These are phyloP conservation scores for Leptomonas pyrrhocoris DNA, from an alignment of 208 protist genomes.

Conservation along the genomic window DNA sequence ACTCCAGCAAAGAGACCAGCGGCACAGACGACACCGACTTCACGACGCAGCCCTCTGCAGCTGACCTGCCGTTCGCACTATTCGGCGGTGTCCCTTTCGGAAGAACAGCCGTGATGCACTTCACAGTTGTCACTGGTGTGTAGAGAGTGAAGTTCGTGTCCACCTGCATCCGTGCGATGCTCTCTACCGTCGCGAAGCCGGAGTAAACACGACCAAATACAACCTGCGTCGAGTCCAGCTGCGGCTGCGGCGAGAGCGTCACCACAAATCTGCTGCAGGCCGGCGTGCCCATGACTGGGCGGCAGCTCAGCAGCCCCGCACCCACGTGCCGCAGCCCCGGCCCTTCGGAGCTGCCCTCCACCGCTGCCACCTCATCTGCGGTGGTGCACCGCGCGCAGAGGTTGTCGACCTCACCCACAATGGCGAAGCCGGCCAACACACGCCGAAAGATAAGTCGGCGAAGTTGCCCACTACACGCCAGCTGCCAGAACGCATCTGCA, in stretches of 20 bases:
- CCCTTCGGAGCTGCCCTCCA: neutral
- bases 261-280: constrained; percentile 41
- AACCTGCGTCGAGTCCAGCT: constrained; percentile 46
- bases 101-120: constrained; percentile 28
- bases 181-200: constrained; percentile 48
- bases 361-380: neutral
- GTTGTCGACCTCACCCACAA: constrained; percentile 28
- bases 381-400: constrained; percentile 4
- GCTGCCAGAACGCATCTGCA: constrained; percentile 42
- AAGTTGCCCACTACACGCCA: constrained; percentile 61
- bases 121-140: constrained; percentile 37
- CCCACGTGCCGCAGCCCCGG: constrained; percentile 50
- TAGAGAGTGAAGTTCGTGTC: constrained; percentile 38
- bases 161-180: constrained; percentile 41
- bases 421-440: constrained; percentile 41
- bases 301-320: constrained; percentile 56
- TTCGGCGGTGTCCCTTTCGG: constrained; percentile 1
- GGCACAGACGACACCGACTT: neutral
- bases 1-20: constrained; percentile 3
- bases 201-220: constrained; percentile 69
- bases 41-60: neutral
- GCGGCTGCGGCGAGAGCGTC: constrained; percentile 61
- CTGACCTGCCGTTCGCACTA: too few relatives aligned
- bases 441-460: constrained; percentile 35
- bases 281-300: constrained; percentile 14